Evolutionary conservation across 2,329 filamentous ascomycete species (phyloP), one percentile per base, ranked within the genome.

Genomic region (Coniochaeta hoffmannii): DNA sequence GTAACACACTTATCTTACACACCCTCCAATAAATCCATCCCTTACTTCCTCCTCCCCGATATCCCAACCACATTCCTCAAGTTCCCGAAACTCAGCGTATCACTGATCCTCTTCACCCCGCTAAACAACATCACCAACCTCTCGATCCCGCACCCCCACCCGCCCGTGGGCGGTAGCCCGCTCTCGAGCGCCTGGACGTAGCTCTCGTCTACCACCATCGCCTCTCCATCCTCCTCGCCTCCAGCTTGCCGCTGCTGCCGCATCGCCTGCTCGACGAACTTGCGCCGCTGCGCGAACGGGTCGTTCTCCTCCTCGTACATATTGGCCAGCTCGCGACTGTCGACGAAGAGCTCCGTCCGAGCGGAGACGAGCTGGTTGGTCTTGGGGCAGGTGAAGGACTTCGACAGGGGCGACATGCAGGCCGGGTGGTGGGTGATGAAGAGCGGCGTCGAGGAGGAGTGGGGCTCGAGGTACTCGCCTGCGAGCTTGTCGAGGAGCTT

Each of bases 271-370:
- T 72, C 79, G 50, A 84, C 71, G 60, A 99, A 91, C 71, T 99
- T 99, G 55, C 81, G 78, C 49, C 89, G 80, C 73, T 99, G 94
- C 64, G 87, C 88, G 54, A 88, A 85, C 0, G 94, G 94, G 53
- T 90, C 89, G 70, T 99, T 99, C 69, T 99, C 94, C 72, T 99
- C 94, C 69, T 99, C 94, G 70, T 99, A 99, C 76, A 93, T 95
- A 71, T 99, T 99, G 58, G 93, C 90, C 31, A 96, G 79, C 68
- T 99, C 94, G 55, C 84, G 83, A 38, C 87, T 85, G 52, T 83
- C 74, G 59, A 95, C 82, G 71, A 96, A 96, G 22, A 96, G 81
- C 71, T 97, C 92, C 0, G 88, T 89, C 6, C 92, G 86, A 1
- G 90, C 89, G 1, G 90, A 87, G 1, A 96, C 84, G 9, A 81